Evolutionary conservation across 805 yeast genomes (phyloP).

Genomic region (Torulaspora microellipsoides): DNA sequence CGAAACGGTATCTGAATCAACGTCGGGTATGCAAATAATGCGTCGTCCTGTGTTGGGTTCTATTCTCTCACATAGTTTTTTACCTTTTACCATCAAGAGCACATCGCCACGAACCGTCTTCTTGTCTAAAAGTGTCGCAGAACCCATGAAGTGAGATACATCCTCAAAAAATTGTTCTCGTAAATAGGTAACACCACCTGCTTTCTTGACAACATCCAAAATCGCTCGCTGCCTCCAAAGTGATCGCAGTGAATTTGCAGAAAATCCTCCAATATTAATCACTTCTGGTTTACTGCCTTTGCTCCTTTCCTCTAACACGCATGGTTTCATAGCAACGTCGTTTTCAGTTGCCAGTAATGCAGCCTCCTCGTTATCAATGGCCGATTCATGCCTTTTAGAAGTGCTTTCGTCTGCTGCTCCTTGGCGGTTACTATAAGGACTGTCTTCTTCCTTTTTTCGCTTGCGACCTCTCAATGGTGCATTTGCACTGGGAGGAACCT

Average conservation of each 20-base stretch:
- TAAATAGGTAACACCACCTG: slow-evolving; percentile 44
- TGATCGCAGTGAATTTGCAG: slow-evolving; percentile 42
- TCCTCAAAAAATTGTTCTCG: slow-evolving; percentile 39
- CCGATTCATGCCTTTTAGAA: too few relatives aligned
- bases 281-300: slow-evolving; percentile 3
- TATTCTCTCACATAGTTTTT: slow-evolving; percentile 18
- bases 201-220: slow-evolving; percentile 39
- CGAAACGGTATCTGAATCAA: slow-evolving; percentile 16
- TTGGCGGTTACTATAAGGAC: not conserved
- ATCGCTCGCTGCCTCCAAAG: slow-evolving; percentile 43
- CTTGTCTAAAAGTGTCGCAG: slow-evolving; percentile 44
- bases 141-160: slow-evolving; percentile 41
- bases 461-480: slow-evolving; percentile 14
- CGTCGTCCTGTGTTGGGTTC: slow-evolving; percentile 22
- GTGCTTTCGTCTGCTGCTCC: too few relatives aligned
- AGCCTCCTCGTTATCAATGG: too few relatives aligned
- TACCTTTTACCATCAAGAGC: slow-evolving; percentile 20
- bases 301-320: too few relatives aligned
- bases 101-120: slow-evolving; percentile 49
- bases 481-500: slow-evolving; percentile 14
- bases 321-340: not conserved
- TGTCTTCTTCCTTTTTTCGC: slow-evolving; percentile 11
- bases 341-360: not conserved
- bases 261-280: slow-evolving; percentile 32
- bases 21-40: slow-evolving; percentile 24